These are phyloP conservation scores for Nemania diffusa DNA, from an alignment of 2,329 filamentous ascomycete species.

Conservation along the genomic window DNA sequence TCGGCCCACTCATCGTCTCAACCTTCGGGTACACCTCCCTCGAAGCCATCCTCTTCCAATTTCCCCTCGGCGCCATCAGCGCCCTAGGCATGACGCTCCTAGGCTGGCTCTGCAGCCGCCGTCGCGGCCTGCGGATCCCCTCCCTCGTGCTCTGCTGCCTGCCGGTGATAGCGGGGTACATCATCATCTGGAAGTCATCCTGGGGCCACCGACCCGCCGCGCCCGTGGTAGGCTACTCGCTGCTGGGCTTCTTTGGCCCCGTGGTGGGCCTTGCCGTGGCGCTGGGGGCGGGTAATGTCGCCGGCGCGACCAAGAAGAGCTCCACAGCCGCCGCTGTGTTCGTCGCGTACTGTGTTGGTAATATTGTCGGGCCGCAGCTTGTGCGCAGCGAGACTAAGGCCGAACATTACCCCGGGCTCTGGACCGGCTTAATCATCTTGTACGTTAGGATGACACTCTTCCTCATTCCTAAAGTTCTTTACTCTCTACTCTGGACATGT, in stretches of 20 bases:
- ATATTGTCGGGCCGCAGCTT: constrained; percentile 79
- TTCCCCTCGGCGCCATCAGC: constrained; percentile 77
- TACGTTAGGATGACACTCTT: constrained; percentile 43
- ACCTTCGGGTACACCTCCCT: constrained; percentile 74
- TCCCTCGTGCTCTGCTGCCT: constrained; percentile 74
- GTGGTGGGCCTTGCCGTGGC: constrained; percentile 70
- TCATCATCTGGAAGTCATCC: constrained; percentile 76
- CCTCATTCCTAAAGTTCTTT: too few relatives aligned
- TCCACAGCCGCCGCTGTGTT: constrained; percentile 80
- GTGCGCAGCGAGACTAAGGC: constrained; percentile 73
- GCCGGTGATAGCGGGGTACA: constrained; percentile 78
- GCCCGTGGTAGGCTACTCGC: constrained; percentile 76
- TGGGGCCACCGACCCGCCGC: constrained; percentile 73
- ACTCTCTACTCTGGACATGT: too few relatives aligned
- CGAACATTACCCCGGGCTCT: constrained; percentile 76
- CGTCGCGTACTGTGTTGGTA: constrained; percentile 77
- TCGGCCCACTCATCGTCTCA: constrained; percentile 76
- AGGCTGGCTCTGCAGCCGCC: constrained; percentile 70
- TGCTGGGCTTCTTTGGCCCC: constrained; percentile 78
- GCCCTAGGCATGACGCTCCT: constrained; percentile 73
- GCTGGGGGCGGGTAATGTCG: constrained; percentile 72
- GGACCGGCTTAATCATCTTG: constrained; percentile 74
- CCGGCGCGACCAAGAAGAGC: constrained; percentile 81
- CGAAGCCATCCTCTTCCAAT: constrained; percentile 77
- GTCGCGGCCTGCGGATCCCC: constrained; percentile 71